Base-by-base conservation (phyloP, 1,284 basidiomycete species). In the Ustilago vetiveriae region DNA sequence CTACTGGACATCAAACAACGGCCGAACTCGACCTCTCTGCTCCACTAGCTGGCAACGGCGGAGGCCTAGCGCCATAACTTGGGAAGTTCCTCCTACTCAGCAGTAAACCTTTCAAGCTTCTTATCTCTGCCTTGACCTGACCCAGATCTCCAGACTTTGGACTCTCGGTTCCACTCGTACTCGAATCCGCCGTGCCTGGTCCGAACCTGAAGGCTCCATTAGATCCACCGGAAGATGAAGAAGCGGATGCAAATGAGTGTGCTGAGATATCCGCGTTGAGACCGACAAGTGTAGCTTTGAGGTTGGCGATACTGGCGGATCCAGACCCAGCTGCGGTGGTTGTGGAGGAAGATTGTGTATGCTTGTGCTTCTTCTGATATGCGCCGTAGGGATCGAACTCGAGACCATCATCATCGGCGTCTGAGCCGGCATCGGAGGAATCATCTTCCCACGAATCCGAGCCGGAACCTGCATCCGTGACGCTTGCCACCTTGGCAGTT, bases 81-180 rank as follows among this genome's bases (percentile, higher is more conserved):
- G 75, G 75, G 44, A 77, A 77, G 37, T 77, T 77, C 38, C 75
- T 59, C 13, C 66, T 48, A 37, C 75, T 78, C 22, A 80, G 49
- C 54, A 80, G 24, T n/a, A 80, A 36, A 1, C 78, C 78, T 33
- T 80, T 80, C 40, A 80, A 43, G 29, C 71, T 78, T 17, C 78
- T 54, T 27, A 80, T 79, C 41, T 80, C 78, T 6, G 78, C 78
- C 50, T 75, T 75, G 49, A 80, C 68, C 69, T 79, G 78, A 14
- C 60, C 74, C n/a, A 75, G 40, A 39, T 75, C 74, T 3, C 58
- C 74, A 0, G 47, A 52, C 29, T 57, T 59, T 6, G 65, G 52
- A 22, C 51, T 60, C 23, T 59, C 55, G 2, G 54, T 29, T 6
- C 69, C 63, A 16, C 29, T 46, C 13, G 22, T 39, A 13, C 21